These are phyloP conservation scores for Cladophialophora immunda DNA, from an alignment of 2,329 filamentous ascomycete genomes.

Conservation along the genomic window DNA sequence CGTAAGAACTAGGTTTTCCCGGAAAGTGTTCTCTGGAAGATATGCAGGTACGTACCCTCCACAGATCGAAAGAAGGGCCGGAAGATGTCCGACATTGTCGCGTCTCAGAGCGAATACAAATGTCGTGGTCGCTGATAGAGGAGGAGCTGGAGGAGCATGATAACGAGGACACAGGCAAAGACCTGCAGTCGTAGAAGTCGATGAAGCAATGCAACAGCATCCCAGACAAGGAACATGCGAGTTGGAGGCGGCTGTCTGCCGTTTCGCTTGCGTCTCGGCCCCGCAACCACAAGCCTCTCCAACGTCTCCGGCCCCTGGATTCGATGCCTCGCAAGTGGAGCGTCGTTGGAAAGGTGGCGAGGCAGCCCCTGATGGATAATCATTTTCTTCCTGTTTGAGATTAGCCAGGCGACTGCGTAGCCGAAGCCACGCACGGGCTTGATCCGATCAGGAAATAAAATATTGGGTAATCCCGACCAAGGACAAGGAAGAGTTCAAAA, in stretches of 20 bases:
- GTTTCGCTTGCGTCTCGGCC: conserved; percentile 14
- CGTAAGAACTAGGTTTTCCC: neutral
- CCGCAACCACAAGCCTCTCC: neutral
- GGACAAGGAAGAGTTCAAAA: neutral
- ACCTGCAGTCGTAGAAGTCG: neutral
- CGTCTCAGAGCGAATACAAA: conserved; percentile 2
- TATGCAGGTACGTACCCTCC: conserved; percentile 24
- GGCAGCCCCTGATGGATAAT: conserved; percentile 19
- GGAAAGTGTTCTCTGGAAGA: neutral
- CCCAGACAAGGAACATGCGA: neutral
- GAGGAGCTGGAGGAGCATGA: conserved; percentile 3
- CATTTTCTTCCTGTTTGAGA: conserved; percentile 17
- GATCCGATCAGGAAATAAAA: conserved; percentile 17
- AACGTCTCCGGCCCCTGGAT: conserved; percentile 15
- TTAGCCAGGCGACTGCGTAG: neutral
- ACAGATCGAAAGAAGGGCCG: conserved; percentile 28
- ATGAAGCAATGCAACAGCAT: neutral
- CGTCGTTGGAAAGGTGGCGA: neutral
- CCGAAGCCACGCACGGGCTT: conserved; percentile 18
- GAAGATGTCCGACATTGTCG: conserved; percentile 30
- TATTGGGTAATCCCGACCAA: conserved; percentile 16
- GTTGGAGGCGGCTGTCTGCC: conserved; percentile 4
- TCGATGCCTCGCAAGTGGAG: conserved; percentile 8
- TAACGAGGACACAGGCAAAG: neutral
- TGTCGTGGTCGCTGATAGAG: conserved; percentile 9